Percentiles rank a stretch among this genome's conserved stretches.
These are phyloP conservation scores for Wickerhamia fluorescens DNA, from an alignment of 805 yeast genomes.

Conservation along the genomic window DNA sequence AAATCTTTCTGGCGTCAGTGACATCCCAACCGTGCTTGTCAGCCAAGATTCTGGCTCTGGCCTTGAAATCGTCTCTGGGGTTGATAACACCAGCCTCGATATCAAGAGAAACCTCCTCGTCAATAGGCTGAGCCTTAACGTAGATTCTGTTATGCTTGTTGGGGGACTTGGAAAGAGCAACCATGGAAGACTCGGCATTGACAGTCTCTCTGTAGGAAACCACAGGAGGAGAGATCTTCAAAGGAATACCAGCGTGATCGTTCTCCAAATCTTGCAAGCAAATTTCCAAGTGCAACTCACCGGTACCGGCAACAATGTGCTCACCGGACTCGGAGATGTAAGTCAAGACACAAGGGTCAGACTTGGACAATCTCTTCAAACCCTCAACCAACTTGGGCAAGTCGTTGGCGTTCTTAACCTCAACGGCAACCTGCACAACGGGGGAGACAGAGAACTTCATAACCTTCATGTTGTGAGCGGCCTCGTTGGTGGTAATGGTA, in stretches of 20 bases:
- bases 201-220: conserved; percentile 99
- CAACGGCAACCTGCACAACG: conserved; percentile 99
- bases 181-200: conserved; percentile 86
- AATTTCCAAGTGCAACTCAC: conserved; percentile 99
- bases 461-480: conserved; percentile 99
- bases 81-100: conserved; percentile 88
- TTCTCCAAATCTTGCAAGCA: conserved; percentile 93
- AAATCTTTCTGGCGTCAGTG: conserved; percentile 99
- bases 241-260: conserved; percentile 99
- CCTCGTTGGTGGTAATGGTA: conserved; percentile 94
- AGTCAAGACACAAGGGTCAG: conserved; percentile 97
- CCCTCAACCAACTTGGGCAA: conserved; percentile 99
- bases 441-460: conserved; percentile 99
- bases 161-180: conserved; percentile 98
- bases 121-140: conserved; percentile 94
- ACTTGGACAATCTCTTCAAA: conserved; percentile 98
- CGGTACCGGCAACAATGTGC: conserved; percentile 99
- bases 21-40: conserved; percentile 99
- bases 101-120: conserved; percentile 87
- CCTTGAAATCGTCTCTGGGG: conserved; percentile 97
- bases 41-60: conserved; percentile 97
- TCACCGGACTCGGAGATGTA: conserved; percentile 92
- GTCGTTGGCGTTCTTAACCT: conserved; percentile 99
- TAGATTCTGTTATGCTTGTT: conserved; percentile 99
- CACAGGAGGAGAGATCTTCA: conserved; percentile 95